Conservation (phyloP, 768 basidiomycete genomes). For the Tylopilus balloui region DNA sequence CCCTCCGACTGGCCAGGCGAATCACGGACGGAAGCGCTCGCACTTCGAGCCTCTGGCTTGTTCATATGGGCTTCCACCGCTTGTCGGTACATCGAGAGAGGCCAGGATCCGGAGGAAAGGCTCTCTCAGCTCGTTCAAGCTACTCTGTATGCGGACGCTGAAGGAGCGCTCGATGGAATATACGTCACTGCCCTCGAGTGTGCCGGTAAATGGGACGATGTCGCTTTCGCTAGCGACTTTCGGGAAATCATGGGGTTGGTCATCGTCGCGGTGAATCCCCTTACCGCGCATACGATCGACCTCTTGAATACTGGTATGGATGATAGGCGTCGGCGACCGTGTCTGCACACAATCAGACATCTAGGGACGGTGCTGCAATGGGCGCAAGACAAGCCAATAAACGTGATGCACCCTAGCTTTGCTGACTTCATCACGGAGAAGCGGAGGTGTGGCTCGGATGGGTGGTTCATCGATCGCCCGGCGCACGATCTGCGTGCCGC, state of each 20-base stretch:
- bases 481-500: slow-evolving; percentile 23
- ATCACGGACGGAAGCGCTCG: slow-evolving; percentile 12
- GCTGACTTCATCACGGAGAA: slow-evolving; percentile 32
- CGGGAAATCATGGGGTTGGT: slow-evolving; percentile 31
- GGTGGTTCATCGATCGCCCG: slow-evolving; percentile 28
- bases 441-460: slow-evolving; percentile 26
- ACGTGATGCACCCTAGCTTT: slow-evolving; percentile 32
- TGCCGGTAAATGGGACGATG: slow-evolving; percentile 29
- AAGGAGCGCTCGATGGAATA: slow-evolving; percentile 27
- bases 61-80: slow-evolving; percentile 34
- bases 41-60: slow-evolving; percentile 29
- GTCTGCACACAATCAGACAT: slow-evolving; percentile 29
- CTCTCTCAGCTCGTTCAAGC: slow-evolving; percentile 21
- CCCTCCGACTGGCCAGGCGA: slow-evolving; percentile 31
- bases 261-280: slow-evolving; percentile 28
- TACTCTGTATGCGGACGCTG: slow-evolving; percentile 23
- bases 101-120: slow-evolving; percentile 30
- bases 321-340: slow-evolving; percentile 18
- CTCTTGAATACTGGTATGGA: slow-evolving; percentile 19
- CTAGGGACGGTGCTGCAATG: slow-evolving; percentile 27
- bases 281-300: slow-evolving; percentile 25
- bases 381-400: slow-evolving; percentile 26
- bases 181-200: slow-evolving; percentile 31
- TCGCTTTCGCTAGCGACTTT: slow-evolving; percentile 27
- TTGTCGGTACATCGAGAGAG: slow-evolving; percentile 29